Base-by-base conservation (phyloP, 768 basidiomycete genomes). In the Mycena kentingensis region DNA sequence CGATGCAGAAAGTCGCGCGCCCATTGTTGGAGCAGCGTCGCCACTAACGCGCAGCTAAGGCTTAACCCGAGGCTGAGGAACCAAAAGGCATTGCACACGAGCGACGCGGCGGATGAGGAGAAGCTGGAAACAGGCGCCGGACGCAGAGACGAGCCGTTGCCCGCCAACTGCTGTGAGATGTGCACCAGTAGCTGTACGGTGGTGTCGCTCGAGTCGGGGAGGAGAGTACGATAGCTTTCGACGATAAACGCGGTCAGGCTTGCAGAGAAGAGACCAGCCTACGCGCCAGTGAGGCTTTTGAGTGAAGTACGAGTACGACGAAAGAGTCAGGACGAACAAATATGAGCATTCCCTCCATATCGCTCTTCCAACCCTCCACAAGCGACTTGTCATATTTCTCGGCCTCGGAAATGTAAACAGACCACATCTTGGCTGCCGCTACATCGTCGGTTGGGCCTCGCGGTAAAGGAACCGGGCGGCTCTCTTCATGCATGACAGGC, bases 201-300 rank as follows among this genome's bases (percentile, higher is more conserved):
- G 39, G 21, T 10, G 21, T 42, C 39, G 10, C 39, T 19, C 10
- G 39, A 24, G 21, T 42, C 39, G 11, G 39, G 39, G 13, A 11
- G 10, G 11, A 42, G 16, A 42, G 16, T 21, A 11, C 22, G 10
- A 21, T 42, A 42, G 22, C 39, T 42, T 19, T 42, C 39, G 39
- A 42, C 21, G 39, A 42, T 42, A 21, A 42, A 49, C 5, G 48
- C 48, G 1, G 48, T 39, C 10, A 49, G 26, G 31, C 37, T 50
- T n/a, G 49, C 49, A 18, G 49, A 50, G 37, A 41, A 50, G 4
- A 50, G 37, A 38, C 48, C 48, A 19, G 48, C 35, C 38, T 49
- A 15, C 19, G 15, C 22, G n/a, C 10, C 11, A 22, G 18, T 11
- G 15, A 25, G 32, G 36, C 22, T 4, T 45, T 31, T 32, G 26